phyloP scores from a whole-genome alignment of 129 eudicot species.

The Flaveria ramosissima region DNA sequence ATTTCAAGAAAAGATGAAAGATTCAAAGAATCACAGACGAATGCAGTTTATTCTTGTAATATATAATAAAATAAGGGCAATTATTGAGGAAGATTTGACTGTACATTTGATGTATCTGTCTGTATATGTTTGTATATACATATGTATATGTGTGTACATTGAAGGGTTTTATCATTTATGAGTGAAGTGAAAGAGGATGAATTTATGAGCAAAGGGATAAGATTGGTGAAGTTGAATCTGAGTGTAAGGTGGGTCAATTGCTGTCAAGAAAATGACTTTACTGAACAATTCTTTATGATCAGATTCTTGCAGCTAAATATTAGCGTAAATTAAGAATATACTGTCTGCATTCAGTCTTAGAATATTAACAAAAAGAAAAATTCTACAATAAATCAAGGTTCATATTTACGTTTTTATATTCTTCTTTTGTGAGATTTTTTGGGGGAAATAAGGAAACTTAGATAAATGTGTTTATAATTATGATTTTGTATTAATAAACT shows the following conservation, averaged over 20 bases:
- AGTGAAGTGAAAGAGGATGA: neutral
- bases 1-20: constrained; percentile 30
- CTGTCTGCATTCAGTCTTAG: no score
- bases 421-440: no score
- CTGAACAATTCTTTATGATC: constrained; percentile 21
- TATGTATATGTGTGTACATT: neutral
- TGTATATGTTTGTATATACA: neutral
- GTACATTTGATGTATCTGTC: neutral
- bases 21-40: constrained; percentile 12
- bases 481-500: no score
- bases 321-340: constrained; percentile 9
- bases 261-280: constrained; percentile 33
- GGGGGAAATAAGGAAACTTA: no score
- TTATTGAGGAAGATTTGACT: constrained; percentile 21
- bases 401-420: no score
- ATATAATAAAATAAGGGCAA: constrained; percentile 4
- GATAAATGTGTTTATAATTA: no score
- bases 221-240: constrained; percentile 24
- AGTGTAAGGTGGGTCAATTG: constrained; percentile 32
- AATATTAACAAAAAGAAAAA: no score
- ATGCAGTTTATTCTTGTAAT: constrained; percentile 6
- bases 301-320: no score
- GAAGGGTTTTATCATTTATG: no score
- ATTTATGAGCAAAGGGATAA: neutral
- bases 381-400: no score